Percentiles rank a stretch among this genome's conserved stretches.
phyloP scores from a whole-genome alignment of 2,329 filamentous ascomycete genomes.

The Colletotrichum liriopes region DNA sequence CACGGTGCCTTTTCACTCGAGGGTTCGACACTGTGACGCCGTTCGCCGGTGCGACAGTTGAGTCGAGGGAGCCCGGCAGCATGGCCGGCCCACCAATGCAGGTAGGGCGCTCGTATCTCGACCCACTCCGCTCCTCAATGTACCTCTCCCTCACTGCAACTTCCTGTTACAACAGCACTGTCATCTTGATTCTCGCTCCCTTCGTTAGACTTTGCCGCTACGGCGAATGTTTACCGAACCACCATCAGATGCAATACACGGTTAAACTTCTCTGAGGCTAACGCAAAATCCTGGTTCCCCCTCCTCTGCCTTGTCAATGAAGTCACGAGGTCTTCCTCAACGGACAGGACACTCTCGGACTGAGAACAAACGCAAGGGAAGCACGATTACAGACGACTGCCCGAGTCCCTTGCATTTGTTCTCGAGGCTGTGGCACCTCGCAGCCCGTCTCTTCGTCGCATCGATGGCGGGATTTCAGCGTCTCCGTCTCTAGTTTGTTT shows the following conservation, averaged over 20 bases:
- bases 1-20: background rate
- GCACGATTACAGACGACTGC: too few relatives aligned
- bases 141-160: background rate
- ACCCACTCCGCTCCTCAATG: background rate
- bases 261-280: background rate
- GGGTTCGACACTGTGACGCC: background rate
- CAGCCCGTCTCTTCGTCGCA: background rate
- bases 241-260: background rate
- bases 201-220: constrained; percentile 16
- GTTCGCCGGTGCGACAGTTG: too few relatives aligned
- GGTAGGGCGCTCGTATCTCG: background rate
- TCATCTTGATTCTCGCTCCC: background rate
- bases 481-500: background rate
- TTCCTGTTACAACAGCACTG: background rate
- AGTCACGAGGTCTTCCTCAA: background rate
- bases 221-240: constrained; percentile 3
- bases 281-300: background rate
- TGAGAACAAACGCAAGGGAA: background rate
- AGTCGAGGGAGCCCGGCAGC: too few relatives aligned
- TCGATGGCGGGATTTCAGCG: background rate
- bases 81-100: background rate
- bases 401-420: too few relatives aligned
- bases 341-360: too few relatives aligned
- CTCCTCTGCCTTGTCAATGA: background rate
- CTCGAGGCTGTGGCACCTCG: background rate